Evolutionary conservation across 768 basidiomycete genomes (phyloP), one percentile per base, ranked within the genome.

Genomic region (Candolleomyces efflorescens): DNA sequence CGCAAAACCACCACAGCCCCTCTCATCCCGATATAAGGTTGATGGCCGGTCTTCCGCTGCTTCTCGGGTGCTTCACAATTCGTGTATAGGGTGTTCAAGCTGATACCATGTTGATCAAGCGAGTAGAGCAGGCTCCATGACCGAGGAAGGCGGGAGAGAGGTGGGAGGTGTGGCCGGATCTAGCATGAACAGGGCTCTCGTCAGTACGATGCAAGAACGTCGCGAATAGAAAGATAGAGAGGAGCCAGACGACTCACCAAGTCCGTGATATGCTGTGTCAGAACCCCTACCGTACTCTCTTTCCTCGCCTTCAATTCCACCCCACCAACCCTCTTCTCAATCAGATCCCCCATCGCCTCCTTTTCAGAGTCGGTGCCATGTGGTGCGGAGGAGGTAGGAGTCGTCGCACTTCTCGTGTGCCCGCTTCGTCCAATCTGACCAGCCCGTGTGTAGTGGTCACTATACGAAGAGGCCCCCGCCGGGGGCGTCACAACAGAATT

Each of bases 51-150:
- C 12, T 66, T 67, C 0, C 73, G 62, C 13, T 71, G 65, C n/a
- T 70, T 64, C 24, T 71, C 67, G 3, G 65, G 68, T 1, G 74
- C 67, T 52, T 82, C 83, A 54, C 86, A 90, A 0, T 80, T 80
- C 2, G 79, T 65, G 69, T 97, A 98, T 5, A 98, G 80, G 0
- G 96, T 97, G 46, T 88, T 85, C 13, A 98, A 78, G 12, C 93
- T 95, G 46, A 95, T 94, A 0, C 96, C 96, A 63, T 98, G 90
- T 65, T 97, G 94, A 66, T 98, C 96, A 17, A 97, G 79, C 15
- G 92, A 94, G 73, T 95, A 94, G 5, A 94, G 72, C 0, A 95
- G 80, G 0, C 81, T 80, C 94, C 94, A 96, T 26, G 78, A 73
- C 6, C 78, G 75, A 0, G 87, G 79, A 17, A 95, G 81, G 3